phyloP scores from a whole-genome alignment of 163 green algal species.

The Coccomyxa subellipsoidea region DNA sequence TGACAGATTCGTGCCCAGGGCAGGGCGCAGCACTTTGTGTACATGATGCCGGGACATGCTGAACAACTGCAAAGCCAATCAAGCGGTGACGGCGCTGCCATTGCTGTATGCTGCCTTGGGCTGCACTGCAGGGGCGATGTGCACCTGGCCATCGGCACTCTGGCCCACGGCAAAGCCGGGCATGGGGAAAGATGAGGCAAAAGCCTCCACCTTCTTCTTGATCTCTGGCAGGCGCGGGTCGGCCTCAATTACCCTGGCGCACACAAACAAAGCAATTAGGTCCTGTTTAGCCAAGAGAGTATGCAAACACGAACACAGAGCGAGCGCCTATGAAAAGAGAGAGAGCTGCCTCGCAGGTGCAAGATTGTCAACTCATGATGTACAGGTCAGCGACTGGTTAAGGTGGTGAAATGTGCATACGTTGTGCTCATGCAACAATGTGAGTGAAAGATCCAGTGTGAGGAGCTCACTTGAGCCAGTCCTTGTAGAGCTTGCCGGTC shows the following conservation, averaged over 20 bases:
- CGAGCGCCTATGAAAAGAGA: not conserved
- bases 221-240: constrained; percentile 69
- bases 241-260: constrained; percentile 57
- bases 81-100: not conserved
- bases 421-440: not conserved
- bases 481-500: constrained; percentile 83
- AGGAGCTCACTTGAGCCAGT: constrained; percentile 49
- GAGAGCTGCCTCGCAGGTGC: not conserved
- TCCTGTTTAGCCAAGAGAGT: no score
- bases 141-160: not conserved
- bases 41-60: no score
- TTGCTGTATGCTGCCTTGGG: not conserved
- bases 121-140: not conserved
- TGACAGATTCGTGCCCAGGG: no score
- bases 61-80: no score
- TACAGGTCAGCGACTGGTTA: not conserved
- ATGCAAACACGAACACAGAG: not conserved
- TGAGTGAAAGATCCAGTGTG: not conserved
- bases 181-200: constrained; percentile 83
- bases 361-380: not conserved
- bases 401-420: not conserved
- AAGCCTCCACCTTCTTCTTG: constrained; percentile 77
- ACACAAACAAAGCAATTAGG: not conserved
- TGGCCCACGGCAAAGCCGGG: constrained; percentile 67
- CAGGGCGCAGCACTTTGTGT: no score